Conservation (phyloP, 441 rosid genomes). For the Lepidium campestre region DNA sequence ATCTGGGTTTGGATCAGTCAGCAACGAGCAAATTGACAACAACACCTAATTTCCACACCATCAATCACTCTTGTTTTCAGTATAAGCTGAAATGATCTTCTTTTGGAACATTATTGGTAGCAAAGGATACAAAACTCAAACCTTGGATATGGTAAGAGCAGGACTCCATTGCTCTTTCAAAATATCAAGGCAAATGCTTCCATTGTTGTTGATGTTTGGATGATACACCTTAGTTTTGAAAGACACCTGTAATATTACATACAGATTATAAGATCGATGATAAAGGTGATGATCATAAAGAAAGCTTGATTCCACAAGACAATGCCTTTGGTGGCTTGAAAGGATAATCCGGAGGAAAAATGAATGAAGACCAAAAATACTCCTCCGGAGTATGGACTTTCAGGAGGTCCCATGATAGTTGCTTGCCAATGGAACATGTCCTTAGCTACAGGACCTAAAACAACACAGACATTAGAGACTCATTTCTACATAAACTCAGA, state of each 20-base stretch:
- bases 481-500: neutral
- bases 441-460: neutral
- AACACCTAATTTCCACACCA: slow-evolving; percentile 36
- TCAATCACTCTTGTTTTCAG: neutral
- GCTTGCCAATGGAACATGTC: slow-evolving; percentile 10
- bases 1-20: slow-evolving; percentile 68
- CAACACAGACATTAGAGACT: neutral
- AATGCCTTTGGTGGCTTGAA: slow-evolving; percentile 51
- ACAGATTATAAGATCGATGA: neutral
- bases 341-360: slow-evolving; percentile 1
- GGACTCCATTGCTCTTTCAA: slow-evolving; percentile 57
- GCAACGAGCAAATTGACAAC: slow-evolving; percentile 54
- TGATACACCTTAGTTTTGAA: slow-evolving; percentile 40
- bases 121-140: slow-evolving; percentile 5
- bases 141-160: slow-evolving; percentile 50
- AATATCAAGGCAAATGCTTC: slow-evolving; percentile 53
- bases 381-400: neutral
- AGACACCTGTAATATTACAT: slow-evolving; percentile 15
- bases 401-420: slow-evolving; percentile 7
- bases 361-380: neutral
- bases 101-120: no score
- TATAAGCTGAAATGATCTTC: neutral
- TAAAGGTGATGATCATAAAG: no score
- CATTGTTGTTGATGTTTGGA: slow-evolving; percentile 52
- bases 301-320: neutral